Conservation (phyloP, 805 yeast genomes). For the Isabelozyma heimii region DNA sequence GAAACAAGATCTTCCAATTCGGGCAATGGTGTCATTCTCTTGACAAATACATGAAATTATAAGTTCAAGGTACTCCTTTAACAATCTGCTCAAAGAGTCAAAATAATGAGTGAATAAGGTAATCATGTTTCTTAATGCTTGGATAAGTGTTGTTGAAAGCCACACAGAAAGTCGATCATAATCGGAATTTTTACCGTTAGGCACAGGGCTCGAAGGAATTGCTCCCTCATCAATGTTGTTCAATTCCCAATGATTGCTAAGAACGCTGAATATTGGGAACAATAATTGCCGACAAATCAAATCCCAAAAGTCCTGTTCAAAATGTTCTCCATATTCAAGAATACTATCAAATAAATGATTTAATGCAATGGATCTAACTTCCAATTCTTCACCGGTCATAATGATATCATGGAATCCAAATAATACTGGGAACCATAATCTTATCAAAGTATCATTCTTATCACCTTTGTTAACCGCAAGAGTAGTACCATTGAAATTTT, state of each 20-base stretch:
- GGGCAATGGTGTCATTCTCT: constrained; percentile 93
- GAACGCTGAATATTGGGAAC: constrained; percentile 86
- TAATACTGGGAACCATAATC: constrained; percentile 84
- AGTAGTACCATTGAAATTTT: constrained; percentile 7
- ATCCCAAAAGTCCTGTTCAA: constrained; percentile 79
- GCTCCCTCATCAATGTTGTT: constrained; percentile 46
- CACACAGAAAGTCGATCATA: constrained; percentile 86
- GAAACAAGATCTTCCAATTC: constrained; percentile 89
- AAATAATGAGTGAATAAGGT: constrained; percentile 81
- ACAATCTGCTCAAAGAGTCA: constrained; percentile 66
- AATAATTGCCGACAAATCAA: constrained; percentile 70
- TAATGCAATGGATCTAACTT: constrained; percentile 87
- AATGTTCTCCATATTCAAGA: constrained; percentile 74
- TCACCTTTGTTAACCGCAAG: constrained; percentile 10
- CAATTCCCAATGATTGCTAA: constrained; percentile 73
- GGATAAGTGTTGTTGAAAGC: constrained; percentile 94
- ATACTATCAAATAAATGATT: constrained; percentile 78
- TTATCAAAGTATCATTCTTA: constrained; percentile 40
- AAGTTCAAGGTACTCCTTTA: constrained; percentile 75
- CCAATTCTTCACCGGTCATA: constrained; percentile 91
- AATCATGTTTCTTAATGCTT: constrained; percentile 87
- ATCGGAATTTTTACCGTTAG: neutral
- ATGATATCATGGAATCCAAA: constrained; percentile 83
- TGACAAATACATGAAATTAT: constrained; percentile 89
- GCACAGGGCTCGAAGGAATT: neutral